A percentile compares a stretch with the other conserved stretches of the same genome.
phyloP scores from a whole-genome alignment of 495 filamentous ascomycete genomes.

The Daldinia concentrica region DNA sequence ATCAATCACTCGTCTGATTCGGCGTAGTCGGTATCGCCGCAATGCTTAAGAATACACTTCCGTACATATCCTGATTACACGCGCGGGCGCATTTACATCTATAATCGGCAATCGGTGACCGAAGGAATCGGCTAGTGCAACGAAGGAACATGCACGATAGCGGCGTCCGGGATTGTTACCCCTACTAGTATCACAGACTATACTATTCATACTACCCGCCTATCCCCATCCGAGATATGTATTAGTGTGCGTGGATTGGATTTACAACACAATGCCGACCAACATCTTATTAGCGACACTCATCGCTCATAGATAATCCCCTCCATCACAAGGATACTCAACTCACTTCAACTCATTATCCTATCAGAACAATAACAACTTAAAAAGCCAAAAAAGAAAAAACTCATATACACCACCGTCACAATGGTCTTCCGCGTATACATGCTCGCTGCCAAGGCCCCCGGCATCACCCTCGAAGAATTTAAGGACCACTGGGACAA shows the following conservation, averaged over 20 bases:
- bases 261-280: not conserved
- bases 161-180: not conserved
- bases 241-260: not conserved
- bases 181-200: not conserved
- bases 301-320: not conserved
- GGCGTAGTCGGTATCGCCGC: not conserved
- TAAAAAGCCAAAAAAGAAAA: not conserved
- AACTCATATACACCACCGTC: not conserved
- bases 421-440: slow-evolving; percentile 1
- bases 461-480: slow-evolving; percentile 2
- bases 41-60: not conserved
- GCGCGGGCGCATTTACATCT: not conserved
- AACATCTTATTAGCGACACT: not conserved
- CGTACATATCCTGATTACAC: not conserved
- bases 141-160: not conserved
- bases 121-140: not conserved
- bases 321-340: not conserved
- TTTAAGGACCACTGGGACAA: slow-evolving; percentile 1
- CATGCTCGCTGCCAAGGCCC: not conserved
- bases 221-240: not conserved
- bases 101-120: not conserved
- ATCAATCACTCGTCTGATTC: not conserved
- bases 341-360: not conserved
- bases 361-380: not conserved
- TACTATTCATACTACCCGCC: not conserved